Percentiles rank a stretch among this genome's conserved stretches.
Evolutionary conservation across 1,139 yeast genomes (phyloP).

Genomic region (Pneumocystis sp.): DNA sequence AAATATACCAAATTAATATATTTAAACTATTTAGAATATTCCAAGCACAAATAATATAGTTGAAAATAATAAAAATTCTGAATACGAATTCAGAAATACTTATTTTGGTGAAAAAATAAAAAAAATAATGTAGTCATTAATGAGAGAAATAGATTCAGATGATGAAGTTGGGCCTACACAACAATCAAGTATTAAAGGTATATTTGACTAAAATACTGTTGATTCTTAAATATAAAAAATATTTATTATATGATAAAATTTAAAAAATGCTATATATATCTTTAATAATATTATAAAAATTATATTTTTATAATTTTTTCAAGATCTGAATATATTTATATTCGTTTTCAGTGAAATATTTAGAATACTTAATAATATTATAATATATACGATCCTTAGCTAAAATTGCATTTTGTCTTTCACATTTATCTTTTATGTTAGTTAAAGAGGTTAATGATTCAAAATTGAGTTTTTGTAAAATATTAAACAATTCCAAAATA

Average conservation of each 20-base stretch:
- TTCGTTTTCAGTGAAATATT: background rate
- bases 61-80: background rate
- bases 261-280: background rate
- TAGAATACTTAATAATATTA: background rate
- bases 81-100: background rate
- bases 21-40: background rate
- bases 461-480: background rate
- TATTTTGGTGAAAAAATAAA: background rate
- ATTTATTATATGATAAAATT: background rate
- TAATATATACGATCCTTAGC: background rate
- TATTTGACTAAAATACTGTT: constrained; percentile 4
- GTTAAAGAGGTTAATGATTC: background rate
- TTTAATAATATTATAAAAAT: background rate
- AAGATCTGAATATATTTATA: background rate
- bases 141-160: constrained; percentile 1
- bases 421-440: background rate
- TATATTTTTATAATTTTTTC: background rate
- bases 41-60: background rate
- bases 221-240: background rate
- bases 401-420: background rate
- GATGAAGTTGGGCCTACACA: constrained; percentile 11
- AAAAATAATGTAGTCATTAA: background rate
- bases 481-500: background rate
- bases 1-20: background rate
- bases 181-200: constrained; percentile 4